Conservation (phyloP, 495 filamentous ascomycete species). For the Podospora conica region DNA sequence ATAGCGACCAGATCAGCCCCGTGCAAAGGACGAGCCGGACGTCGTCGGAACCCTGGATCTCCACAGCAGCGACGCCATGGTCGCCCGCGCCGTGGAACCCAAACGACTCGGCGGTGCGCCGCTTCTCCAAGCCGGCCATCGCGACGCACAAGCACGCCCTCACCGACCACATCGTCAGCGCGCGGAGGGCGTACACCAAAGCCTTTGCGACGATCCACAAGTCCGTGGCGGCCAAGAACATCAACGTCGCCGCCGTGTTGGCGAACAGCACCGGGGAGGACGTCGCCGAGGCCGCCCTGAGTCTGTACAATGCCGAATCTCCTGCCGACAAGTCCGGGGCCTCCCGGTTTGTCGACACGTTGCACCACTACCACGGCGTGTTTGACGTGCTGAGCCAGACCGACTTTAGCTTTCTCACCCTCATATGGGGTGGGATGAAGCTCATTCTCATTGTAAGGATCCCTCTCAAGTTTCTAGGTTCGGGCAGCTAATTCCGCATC, state of each 20-base stretch:
- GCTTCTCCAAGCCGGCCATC: constrained; percentile 10
- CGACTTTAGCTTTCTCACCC: constrained; percentile 13
- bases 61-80: background rate
- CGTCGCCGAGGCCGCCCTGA: constrained; percentile 8
- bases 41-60: background rate
- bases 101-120: constrained; percentile 8
- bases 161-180: constrained; percentile 3
- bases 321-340: background rate
- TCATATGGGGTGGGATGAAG: constrained; percentile 19
- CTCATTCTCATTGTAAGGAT: constrained; percentile 9
- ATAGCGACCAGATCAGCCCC: background rate
- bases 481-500: background rate
- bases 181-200: constrained; percentile 7
- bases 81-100: constrained; percentile 1
- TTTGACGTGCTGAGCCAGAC: constrained; percentile 15
- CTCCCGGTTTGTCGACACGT: constrained; percentile 9
- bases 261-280: constrained; percentile 5
- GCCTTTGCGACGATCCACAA: constrained; percentile 10
- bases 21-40: background rate
- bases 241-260: constrained; percentile 1
- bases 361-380: constrained; percentile 15
- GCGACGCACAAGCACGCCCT: background rate
- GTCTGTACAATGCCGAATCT: constrained; percentile 1
- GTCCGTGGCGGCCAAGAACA: background rate
- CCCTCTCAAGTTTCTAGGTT: too few relatives aligned